A percentile compares a stretch with the other conserved stretches of the same genome.
Conservation (phyloP, 202 grass and related monocot genomes). For the Digitaria exilis region DNA sequence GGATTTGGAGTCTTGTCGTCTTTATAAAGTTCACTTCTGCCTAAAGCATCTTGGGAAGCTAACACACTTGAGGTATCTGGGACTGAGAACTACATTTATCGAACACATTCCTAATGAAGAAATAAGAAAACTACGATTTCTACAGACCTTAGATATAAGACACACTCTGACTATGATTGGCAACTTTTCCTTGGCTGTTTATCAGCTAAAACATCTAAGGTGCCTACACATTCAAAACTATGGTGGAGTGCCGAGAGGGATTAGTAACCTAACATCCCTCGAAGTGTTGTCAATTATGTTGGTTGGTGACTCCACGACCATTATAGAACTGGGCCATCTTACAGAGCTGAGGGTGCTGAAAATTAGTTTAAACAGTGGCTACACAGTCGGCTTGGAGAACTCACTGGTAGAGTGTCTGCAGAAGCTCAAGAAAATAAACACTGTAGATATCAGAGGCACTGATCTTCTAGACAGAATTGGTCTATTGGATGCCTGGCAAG, state of each 20-base stretch:
- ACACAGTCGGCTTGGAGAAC: neutral
- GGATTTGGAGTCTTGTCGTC: neutral
- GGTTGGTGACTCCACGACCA: neutral
- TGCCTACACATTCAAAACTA: neutral
- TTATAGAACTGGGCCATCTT: neutral
- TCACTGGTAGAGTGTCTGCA: neutral
- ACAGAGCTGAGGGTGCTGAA: neutral
- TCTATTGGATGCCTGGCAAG: neutral
- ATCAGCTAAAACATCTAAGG: neutral
- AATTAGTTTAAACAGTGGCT: no score
- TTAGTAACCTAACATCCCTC: neutral
- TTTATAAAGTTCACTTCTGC: neutral
- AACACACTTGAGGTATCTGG: neutral
- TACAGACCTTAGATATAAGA: neutral
- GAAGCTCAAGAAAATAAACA: neutral
- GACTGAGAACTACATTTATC: neutral
- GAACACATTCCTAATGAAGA: neutral
- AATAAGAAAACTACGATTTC: neutral
- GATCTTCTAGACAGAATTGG: neutral
- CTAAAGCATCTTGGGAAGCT: neutral
- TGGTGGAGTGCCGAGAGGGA: neutral
- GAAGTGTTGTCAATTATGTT: neutral
- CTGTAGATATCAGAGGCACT: neutral
- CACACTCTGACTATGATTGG: rapidly evolving
- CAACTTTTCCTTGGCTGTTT: neutral